Evolutionary conservation across 495 filamentous ascomycete species (phyloP).

Genomic region (Neurospora intermedia): DNA sequence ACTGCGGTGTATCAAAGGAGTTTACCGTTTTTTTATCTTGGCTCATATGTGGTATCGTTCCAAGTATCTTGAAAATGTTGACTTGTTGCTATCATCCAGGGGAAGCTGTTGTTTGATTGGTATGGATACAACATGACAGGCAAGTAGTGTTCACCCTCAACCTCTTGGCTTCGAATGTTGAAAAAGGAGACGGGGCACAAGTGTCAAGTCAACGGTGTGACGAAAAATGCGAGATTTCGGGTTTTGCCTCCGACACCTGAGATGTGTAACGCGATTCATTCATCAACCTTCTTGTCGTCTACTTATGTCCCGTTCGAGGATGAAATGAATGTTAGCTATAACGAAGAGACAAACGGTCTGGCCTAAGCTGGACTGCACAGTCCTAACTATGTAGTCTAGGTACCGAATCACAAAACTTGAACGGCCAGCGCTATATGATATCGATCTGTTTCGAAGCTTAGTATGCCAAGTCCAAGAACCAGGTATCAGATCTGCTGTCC

Average conservation of each 20-base stretch:
- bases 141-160: neutral
- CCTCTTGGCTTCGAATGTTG: neutral
- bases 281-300: neutral
- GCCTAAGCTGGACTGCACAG: neutral
- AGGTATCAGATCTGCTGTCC: neutral
- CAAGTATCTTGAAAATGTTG: neutral
- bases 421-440: neutral
- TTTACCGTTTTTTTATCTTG: neutral
- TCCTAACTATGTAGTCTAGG: neutral
- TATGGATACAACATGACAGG: neutral
- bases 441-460: neutral
- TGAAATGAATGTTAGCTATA: neutral
- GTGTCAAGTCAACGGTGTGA: neutral
- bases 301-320: neutral
- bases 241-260: neutral
- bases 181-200: neutral
- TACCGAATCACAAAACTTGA: neutral
- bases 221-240: neutral
- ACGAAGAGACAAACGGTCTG: neutral
- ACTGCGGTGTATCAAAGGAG: neutral
- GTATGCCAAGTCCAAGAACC: neutral
- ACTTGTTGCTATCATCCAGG: neutral
- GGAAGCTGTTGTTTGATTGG: neutral
- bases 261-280: neutral
- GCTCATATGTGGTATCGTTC: neutral